Evolutionary conservation across 2,329 filamentous ascomycete genomes (phyloP), one percentile per base, ranked within the genome.

Genomic region (Thielaviopsis euricoi): DNA sequence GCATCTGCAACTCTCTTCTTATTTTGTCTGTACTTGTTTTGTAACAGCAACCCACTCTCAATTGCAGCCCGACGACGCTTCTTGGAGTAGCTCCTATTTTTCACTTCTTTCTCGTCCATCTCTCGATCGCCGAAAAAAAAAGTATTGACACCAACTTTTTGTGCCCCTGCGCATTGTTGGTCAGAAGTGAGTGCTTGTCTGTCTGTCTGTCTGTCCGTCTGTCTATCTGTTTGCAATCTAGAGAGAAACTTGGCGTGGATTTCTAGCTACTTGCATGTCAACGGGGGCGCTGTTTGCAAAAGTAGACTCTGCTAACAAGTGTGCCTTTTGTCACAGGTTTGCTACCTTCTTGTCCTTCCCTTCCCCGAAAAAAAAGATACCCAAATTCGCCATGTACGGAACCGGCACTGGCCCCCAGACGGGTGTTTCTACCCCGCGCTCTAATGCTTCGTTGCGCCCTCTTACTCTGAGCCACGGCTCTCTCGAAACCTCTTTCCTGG

Each of bases 341-440:
- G 7, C 43, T 51, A 49, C 17, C 46, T 37, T 33, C 52, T 40
- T 25, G 29, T 52, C 21, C 49, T 29, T 43, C 5, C 25, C 37
- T 17, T 10, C 29, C 33, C 17, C 43, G 51, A 15, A 51, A 43
- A 48, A 29, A 55, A 55, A 52, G 54, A 58, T 60, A 60, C 58
- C 60, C 56, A 57, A 64, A 64, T 67, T 65, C 73, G 81, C 67
- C 71, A 95, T 95, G 89, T 94, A 93, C 81, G 87, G 87, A 73
- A 83, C 86, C 67, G 79, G 76, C 66, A 87, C 84, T 61, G 87
- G 86, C 74, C 83, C 87, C 62, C 90, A 95, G 74, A 98, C 93
- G 76, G 93, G 93, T 74, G 89, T 95, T 69, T 94, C 90, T 64
- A 98, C 93, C 65, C 93, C 93, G 66, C 86, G 93, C 74, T 95